Base-by-base conservation (phyloP, 2,329 filamentous ascomycete genomes). In the Penicillium hordei region DNA sequence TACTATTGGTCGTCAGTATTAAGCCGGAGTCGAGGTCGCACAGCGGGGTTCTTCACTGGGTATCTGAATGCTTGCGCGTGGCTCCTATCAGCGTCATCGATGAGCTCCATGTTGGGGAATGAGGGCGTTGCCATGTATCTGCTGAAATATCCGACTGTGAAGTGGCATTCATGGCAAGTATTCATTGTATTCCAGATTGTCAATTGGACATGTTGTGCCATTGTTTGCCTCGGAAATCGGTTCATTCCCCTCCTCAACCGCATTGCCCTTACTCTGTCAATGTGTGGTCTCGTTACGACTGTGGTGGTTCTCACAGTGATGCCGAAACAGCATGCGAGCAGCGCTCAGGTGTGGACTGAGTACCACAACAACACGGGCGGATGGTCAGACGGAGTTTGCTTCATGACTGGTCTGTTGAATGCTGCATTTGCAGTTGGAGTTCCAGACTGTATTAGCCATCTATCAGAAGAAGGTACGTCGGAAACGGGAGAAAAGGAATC, bases 381-480 rank as follows among this genome's bases (percentile, higher is more conserved):
- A 5, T 72, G 70, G 70, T 65, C 69, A 2, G 68, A 72, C 50
- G 70, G 70, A 0, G 50, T 72, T 2, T 72, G 70, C 46, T 87
- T 88, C 63, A 71, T 87, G 49, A 76, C 82, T 0, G 85, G 85
- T 4, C 81, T 87, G 48, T 73, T 88, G 27, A 89, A 89, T 62
- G 86, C 85, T 1, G 86, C 86, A 0, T 89, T 83, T 65, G 81
- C 83, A n/a, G 82, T 89, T 7, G 87, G 86, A 3, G 82, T 83
- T 1, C 84, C 86, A 0, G 86, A 89, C 63, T 85, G 83, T 43
- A 82, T 85, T 12, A 83, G 81, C 2, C 86, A 88, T 66, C 63
- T 88, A 25, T 81, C 83, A 0, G 85, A 88, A 69, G 85, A 88
- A 59, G 68, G 69, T 72, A 59, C 9, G 58, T 51, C 8, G 3